Base-by-base conservation (phyloP, 352 stramenopile genomes). In the Pythium utonaiense region DNA sequence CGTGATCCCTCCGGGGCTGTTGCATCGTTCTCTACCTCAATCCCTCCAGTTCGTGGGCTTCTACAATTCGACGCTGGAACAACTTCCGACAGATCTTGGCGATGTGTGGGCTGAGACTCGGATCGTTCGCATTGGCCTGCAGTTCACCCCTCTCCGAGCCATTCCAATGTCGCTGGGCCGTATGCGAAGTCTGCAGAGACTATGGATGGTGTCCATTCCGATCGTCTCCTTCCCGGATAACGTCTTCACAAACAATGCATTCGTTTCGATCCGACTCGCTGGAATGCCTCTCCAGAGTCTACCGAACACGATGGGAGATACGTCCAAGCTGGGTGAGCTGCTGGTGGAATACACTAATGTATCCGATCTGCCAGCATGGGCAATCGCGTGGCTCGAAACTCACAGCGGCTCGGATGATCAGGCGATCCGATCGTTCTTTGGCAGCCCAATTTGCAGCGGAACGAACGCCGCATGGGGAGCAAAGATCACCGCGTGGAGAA, bases 281-380 rank as follows among this genome's bases (percentile, higher is more conserved):
- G 40, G 38, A 8, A 49, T 52, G 19, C 49, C 57, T 9, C 27
- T 64, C 8, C 27, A 57, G 41, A 25, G 40, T 6, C 49, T 64
- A 24, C 57, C 57, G 3, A 24, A 53, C 1, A 48, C 22, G 5
- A 17, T 59, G 5, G 57, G 48, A 28, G 49, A 64, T 14, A 58
- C 50, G 1, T 31, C 40, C 9, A 28, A 3, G 10, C 38, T 64
- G 0, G 34, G 6, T 1, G 50, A 58, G n/a, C 30, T 64, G 13
- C 8, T 59, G 5, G 49, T 57, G 1, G 49, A 64, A 17, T 40
- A 57, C 34, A 57, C 57, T 8, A 57, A 57, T 16, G 49, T 64
- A 40, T 38, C 38, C 1, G 13, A 17, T 6, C 36, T 64, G 4
- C 48, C 57, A 9, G 9, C 45, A 27, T 64, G 57, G 57, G 57